phyloP scores from a whole-genome alignment of 2,329 filamentous ascomycete species.

The Nothomitra cinnamomea region DNA sequence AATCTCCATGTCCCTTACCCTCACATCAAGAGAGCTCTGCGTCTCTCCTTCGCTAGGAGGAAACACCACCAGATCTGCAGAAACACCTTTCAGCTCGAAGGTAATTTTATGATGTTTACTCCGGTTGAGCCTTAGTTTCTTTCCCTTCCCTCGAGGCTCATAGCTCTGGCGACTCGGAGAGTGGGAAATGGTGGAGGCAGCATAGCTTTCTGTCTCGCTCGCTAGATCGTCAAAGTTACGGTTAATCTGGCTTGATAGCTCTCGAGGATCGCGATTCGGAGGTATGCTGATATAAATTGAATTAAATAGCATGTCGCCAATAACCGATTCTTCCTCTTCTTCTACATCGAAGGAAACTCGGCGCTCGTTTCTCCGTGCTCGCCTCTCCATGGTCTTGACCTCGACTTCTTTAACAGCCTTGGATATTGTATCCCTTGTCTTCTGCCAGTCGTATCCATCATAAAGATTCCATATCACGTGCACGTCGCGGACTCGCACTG shows the following conservation, averaged over 20 bases:
- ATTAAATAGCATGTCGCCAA: slow-evolving; percentile 94
- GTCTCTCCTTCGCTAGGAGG: slow-evolving; percentile 63
- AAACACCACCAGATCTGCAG: slow-evolving; percentile 66
- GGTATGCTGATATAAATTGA: slow-evolving; percentile 96
- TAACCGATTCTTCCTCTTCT: slow-evolving; percentile 65
- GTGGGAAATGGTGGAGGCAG: slow-evolving; percentile 52
- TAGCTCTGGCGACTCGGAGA: slow-evolving; percentile 31
- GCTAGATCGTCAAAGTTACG: slow-evolving; percentile 68
- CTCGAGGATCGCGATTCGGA: slow-evolving; percentile 65
- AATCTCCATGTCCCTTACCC: slow-evolving; percentile 68
- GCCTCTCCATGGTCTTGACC: slow-evolving; percentile 59
- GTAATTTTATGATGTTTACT: slow-evolving; percentile 91
- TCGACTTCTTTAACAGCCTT: slow-evolving; percentile 84
- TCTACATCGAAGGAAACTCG: slow-evolving; percentile 35
- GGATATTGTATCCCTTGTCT: slow-evolving; percentile 69
- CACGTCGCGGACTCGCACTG: slow-evolving; percentile 64
- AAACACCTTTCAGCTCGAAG: slow-evolving; percentile 76
- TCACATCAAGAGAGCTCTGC: slow-evolving; percentile 71
- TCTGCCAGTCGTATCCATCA: slow-evolving; percentile 92
- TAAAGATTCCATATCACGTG: slow-evolving; percentile 96
- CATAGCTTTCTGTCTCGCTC: slow-evolving; percentile 81
- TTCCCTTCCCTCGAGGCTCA: slow-evolving; percentile 23
- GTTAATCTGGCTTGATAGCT: slow-evolving; percentile 72
- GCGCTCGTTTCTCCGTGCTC: slow-evolving; percentile 35
- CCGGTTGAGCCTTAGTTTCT: slow-evolving; percentile 56